These are phyloP conservation scores for Cladosporium sp. DNA, from an alignment of 2,329 filamentous ascomycete species.

Conservation along the genomic window DNA sequence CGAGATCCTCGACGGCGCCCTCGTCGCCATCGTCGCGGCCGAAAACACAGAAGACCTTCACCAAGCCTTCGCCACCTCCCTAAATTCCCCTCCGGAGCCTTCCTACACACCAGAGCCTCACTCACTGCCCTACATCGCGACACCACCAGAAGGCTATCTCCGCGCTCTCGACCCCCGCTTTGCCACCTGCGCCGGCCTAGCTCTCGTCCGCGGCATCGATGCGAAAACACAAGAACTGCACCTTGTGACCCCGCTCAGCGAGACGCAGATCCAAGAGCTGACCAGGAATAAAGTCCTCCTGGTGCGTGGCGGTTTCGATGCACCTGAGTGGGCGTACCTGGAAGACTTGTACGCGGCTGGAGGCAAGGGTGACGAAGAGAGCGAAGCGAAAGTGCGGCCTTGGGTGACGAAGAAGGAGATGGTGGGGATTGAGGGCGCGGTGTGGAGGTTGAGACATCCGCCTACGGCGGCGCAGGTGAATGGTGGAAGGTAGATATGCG, in stretches of 20 bases:
- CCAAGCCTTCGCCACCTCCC: neutral
- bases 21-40: constrained; percentile 66
- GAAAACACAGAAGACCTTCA: constrained; percentile 38
- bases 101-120: constrained; percentile 48
- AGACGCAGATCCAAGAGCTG: constrained; percentile 29
- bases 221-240: constrained; percentile 55
- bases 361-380: constrained; percentile 10
- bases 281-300: constrained; percentile 54
- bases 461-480: constrained; percentile 26
- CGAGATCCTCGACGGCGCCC: constrained; percentile 68
- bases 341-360: constrained; percentile 56
- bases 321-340: constrained; percentile 68
- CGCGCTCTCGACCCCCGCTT: constrained; percentile 58
- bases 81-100: neutral
- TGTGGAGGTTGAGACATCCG: constrained; percentile 36
- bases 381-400: constrained; percentile 24
- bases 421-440: constrained; percentile 34
- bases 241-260: constrained; percentile 62
- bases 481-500: neutral
- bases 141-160: constrained; percentile 36
- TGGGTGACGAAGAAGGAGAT: constrained; percentile 32
- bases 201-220: constrained; percentile 71
- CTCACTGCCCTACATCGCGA: constrained; percentile 62
- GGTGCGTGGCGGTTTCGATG: constrained; percentile 67
- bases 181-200: constrained; percentile 63